phyloP scores from a whole-genome alignment of 108 stramenopile genomes.

The Cyclotella kingstonii region DNA sequence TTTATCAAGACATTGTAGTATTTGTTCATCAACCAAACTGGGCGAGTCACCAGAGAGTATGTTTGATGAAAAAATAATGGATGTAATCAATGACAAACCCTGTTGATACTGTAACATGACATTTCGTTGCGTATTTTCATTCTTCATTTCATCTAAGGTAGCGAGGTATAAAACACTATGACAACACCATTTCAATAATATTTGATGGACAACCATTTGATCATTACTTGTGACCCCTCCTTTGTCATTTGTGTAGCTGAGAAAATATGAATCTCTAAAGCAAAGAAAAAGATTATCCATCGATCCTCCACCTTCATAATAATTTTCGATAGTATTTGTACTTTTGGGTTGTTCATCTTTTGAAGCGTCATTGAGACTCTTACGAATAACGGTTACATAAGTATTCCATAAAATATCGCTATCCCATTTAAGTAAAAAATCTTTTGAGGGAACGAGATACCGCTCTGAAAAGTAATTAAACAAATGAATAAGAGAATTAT shows the following conservation, averaged over 20 bases:
- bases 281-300: slow-evolving; percentile 29
- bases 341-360: no score
- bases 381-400: slow-evolving; percentile 7
- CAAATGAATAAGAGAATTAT: slow-evolving; percentile 10
- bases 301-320: slow-evolving; percentile 4
- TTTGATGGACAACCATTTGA: background rate
- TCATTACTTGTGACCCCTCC: background rate
- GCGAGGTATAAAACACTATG: slow-evolving; percentile 14
- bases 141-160: background rate
- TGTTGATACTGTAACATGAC: slow-evolving; percentile 19
- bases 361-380: background rate
- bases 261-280: slow-evolving; percentile 25
- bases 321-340: background rate
- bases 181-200: slow-evolving; percentile 38
- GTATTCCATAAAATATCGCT: slow-evolving; percentile 4
- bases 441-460: background rate
- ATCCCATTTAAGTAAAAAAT: background rate
- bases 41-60: background rate
- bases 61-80: slow-evolving; percentile 21
- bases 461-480: slow-evolving; percentile 17
- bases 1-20: slow-evolving; percentile 7
- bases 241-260: slow-evolving; percentile 2
- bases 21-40: slow-evolving; percentile 18
- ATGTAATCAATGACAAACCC: slow-evolving; percentile 31
- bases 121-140: background rate